Percentiles rank a stretch among this genome's conserved stretches.
These are phyloP conservation scores for Neonectria neomacrospora DNA, from an alignment of 2,329 filamentous ascomycete species.

Conservation along the genomic window DNA sequence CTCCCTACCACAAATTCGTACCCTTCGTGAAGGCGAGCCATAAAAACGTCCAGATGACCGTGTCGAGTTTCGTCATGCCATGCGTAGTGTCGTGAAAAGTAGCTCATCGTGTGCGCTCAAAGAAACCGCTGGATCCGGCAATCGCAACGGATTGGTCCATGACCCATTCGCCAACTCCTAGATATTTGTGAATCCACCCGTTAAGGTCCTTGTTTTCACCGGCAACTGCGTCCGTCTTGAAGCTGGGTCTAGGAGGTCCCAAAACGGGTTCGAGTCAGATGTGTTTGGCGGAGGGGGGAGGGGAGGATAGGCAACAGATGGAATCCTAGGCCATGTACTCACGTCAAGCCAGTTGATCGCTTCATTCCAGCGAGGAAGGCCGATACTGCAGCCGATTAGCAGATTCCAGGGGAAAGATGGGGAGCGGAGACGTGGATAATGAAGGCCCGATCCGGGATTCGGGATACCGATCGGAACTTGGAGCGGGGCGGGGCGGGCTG, in stretches of 20 bases:
- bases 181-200: slow-evolving; percentile 92
- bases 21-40: slow-evolving; percentile 13
- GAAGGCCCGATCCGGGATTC: neutral
- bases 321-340: slow-evolving; percentile 60
- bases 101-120: slow-evolving; percentile 83
- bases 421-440: neutral
- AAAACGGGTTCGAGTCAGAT: slow-evolving; percentile 48
- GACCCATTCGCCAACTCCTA: slow-evolving; percentile 95
- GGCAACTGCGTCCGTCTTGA: slow-evolving; percentile 86
- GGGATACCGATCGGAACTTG: neutral
- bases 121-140: slow-evolving; percentile 87
- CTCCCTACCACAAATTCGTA: slow-evolving; percentile 2
- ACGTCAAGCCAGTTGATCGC: slow-evolving; percentile 97
- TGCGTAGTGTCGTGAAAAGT: neutral
- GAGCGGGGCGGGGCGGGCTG: slow-evolving; percentile 8
- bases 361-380: slow-evolving; percentile 97
- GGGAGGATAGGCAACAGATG: neutral
- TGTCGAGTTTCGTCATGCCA: neutral
- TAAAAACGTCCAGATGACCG: slow-evolving; percentile 3
- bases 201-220: slow-evolving; percentile 83
- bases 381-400: slow-evolving; percentile 72
- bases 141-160: slow-evolving; percentile 98
- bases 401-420: no score
- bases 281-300: slow-evolving; percentile 5
- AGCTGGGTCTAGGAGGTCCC: slow-evolving; percentile 70